Conservation (phyloP, 2,329 filamentous ascomycete genomes). For the Colletotrichum chlorophyti region DNA sequence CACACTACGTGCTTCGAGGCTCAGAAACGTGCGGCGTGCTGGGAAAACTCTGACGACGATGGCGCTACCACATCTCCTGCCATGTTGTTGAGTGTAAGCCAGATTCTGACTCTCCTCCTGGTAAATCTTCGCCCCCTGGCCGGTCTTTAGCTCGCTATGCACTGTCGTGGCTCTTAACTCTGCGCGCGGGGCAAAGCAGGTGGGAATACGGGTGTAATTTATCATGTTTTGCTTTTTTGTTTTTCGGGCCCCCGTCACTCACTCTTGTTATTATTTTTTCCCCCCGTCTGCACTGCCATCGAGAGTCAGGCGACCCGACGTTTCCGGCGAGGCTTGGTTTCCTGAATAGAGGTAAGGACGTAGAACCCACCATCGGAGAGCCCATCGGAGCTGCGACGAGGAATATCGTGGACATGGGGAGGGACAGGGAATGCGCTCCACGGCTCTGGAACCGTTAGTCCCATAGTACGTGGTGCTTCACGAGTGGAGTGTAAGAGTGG, state of each 20-base stretch:
- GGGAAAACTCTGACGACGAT: constrained; percentile 1
- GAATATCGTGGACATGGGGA: background rate
- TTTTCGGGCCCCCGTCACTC: too few relatives aligned
- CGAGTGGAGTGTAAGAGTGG: constrained; percentile 4
- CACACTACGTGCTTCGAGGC: background rate
- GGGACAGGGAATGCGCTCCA: background rate
- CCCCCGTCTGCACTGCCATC: background rate
- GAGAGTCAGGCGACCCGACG: background rate
- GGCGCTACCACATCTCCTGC: too few relatives aligned
- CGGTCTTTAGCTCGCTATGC: constrained; percentile 5
- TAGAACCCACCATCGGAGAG: background rate
- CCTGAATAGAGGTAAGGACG: background rate
- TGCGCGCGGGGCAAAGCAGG: too few relatives aligned
- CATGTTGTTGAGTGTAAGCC: background rate
- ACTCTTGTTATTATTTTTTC: background rate
- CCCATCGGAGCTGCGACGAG: constrained; percentile 2
- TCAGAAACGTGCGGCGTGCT: background rate
- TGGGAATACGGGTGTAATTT: background rate
- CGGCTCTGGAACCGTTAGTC: background rate
- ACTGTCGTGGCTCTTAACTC: too few relatives aligned
- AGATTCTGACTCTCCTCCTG: too few relatives aligned
- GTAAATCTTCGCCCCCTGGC: background rate
- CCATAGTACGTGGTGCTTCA: background rate
- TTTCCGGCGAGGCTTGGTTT: constrained; percentile 6
- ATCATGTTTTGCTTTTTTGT: background rate